phyloP scores from a whole-genome alignment of 768 basidiomycete genomes.

The Mycena olivaceomarginata region DNA sequence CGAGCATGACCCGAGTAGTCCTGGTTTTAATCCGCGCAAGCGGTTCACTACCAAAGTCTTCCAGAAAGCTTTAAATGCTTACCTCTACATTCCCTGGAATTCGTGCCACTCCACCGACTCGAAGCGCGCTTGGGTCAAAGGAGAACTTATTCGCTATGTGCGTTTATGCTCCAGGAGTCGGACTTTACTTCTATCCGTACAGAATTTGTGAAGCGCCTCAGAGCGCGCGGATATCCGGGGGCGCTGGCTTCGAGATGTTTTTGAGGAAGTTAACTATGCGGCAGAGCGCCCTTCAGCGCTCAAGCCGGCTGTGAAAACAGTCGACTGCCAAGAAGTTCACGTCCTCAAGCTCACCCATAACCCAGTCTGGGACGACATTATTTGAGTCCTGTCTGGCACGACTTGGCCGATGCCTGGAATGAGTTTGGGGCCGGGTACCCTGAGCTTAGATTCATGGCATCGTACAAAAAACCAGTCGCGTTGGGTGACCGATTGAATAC shows the following conservation, averaged over 20 bases:
- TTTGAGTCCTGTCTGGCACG: conserved; percentile 17
- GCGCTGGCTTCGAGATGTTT: conserved; percentile 32
- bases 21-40: neutral
- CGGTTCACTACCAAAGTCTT: conserved; percentile 25
- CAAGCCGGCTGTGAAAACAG: neutral
- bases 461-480: conserved; percentile 26
- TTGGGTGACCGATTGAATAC: conserved; percentile 33
- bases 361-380: conserved; percentile 25
- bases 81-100: conserved; percentile 40
- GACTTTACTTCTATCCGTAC: conserved; percentile 24
- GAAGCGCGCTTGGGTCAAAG: neutral
- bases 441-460: conserved; percentile 4
- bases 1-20: conserved; percentile 2
- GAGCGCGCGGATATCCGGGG: conserved; percentile 33
- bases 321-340: conserved; percentile 3
- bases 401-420: conserved; percentile 17
- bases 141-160: conserved; percentile 18
- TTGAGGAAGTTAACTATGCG: conserved; percentile 27
- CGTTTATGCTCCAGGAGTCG: conserved; percentile 23
- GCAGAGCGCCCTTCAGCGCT: conserved; percentile 30
- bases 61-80: conserved; percentile 40
- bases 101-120: conserved; percentile 6
- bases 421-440: conserved; percentile 7
- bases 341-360: conserved; percentile 41
- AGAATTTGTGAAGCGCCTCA: conserved; percentile 9